Evolutionary conservation across 1,139 yeast species (phyloP).

Genomic region (Sugiyamaella castrensis): DNA sequence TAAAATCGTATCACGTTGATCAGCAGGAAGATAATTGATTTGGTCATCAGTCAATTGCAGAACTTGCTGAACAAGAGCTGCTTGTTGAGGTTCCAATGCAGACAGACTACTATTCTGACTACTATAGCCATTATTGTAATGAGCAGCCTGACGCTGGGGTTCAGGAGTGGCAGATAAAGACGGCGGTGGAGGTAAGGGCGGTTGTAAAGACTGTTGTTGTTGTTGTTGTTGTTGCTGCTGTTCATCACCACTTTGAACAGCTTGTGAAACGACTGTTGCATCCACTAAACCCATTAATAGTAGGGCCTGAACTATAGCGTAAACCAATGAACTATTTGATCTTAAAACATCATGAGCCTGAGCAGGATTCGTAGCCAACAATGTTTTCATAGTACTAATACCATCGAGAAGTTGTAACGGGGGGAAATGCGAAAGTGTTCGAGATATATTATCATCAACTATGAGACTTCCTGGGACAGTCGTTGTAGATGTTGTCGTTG

Average conservation of each 20-base stretch:
- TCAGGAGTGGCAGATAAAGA: conserved; percentile 26
- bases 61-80: conserved; percentile 44
- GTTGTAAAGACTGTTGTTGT: conserved; percentile 12
- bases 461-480: conserved; percentile 39
- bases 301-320: conserved; percentile 76
- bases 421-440: conserved; percentile 55
- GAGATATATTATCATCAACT: conserved; percentile 62
- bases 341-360: conserved; percentile 62
- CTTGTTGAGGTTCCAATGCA: conserved; percentile 31
- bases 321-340: conserved; percentile 74
- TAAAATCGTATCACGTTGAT: conserved; percentile 40
- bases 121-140: not conserved
- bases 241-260: conserved; percentile 34
- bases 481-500: not conserved
- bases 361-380: conserved; percentile 53
- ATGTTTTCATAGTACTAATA: conserved; percentile 59
- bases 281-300: conserved; percentile 57
- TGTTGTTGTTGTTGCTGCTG: conserved; percentile 25
- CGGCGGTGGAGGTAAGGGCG: conserved; percentile 11
- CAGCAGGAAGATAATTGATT: conserved; percentile 52
- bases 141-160: conserved; percentile 14
- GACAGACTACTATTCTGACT: conserved; percentile 7
- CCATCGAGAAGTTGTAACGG: conserved; percentile 54
- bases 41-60: conserved; percentile 60
- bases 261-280: conserved; percentile 50